A percentile compares a stretch with the other conserved stretches of the same genome.
Conservation (phyloP, 2,329 filamentous ascomycete genomes). For the Arthrobotrys iridis region DNA sequence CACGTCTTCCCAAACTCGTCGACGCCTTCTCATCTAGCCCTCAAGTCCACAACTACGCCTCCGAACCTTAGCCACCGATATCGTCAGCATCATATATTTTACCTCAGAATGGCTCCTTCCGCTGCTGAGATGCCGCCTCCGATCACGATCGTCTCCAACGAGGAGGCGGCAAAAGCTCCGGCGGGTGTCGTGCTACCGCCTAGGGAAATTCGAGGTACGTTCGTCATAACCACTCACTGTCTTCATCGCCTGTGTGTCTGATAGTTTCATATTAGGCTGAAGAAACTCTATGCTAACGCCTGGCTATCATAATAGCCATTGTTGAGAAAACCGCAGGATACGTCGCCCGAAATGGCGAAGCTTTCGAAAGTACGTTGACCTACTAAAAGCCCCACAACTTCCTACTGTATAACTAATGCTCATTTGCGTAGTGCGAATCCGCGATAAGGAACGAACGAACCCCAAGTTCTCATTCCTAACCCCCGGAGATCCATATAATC, state of each 20-base stretch:
- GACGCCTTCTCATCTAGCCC: neutral
- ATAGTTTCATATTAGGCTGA: slow-evolving; percentile 55
- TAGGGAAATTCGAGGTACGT: slow-evolving; percentile 76
- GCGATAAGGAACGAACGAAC: slow-evolving; percentile 82
- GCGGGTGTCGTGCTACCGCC: slow-evolving; percentile 85
- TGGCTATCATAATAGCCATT: slow-evolving; percentile 64
- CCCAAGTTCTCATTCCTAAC: slow-evolving; percentile 92
- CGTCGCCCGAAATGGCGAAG: slow-evolving; percentile 73
- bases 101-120: slow-evolving; percentile 32
- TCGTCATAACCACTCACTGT: neutral
- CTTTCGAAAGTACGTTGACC: slow-evolving; percentile 71
- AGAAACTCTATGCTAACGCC: slow-evolving; percentile 56
- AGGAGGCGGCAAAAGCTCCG: slow-evolving; percentile 78
- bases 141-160: slow-evolving; percentile 58
- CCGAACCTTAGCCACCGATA: neutral
- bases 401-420: slow-evolving; percentile 33
- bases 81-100: neutral
- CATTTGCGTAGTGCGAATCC: slow-evolving; percentile 72
- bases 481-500: slow-evolving; percentile 80
- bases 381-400: slow-evolving; percentile 5
- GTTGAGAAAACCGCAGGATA: slow-evolving; percentile 97
- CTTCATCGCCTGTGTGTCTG: slow-evolving; percentile 37
- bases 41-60: neutral
- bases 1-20: slow-evolving; percentile 15
- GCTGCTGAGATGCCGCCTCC: slow-evolving; percentile 37